Base-by-base conservation (phyloP, 208 protist genomes). In the Leptomonas seymouri region DNA sequence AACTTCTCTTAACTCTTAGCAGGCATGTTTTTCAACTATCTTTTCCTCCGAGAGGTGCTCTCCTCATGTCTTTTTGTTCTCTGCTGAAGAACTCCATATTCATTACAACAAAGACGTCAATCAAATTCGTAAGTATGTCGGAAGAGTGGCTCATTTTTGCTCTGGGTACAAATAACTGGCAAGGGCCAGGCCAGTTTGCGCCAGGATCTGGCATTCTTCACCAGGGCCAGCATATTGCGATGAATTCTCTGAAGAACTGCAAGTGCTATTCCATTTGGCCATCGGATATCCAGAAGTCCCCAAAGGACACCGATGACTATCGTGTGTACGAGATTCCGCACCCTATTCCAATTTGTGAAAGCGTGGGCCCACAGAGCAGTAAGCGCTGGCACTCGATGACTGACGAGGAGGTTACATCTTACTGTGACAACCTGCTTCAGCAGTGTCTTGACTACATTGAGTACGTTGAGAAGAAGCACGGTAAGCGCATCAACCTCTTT, bases 121-220 rank as follows among this genome's bases (percentile, higher is more conserved):
- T 63, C 48, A 59, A 49, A 28, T 21, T 49, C 8, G 18, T 42
- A 57, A 71, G 8, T 16, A 93, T 93, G 87, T 50, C 70, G 12
- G 58, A 80, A 27, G 65, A 85, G 55, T 88, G 87, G 81, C 76
- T 88, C 25, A 85, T 93, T 75, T 93, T 93, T 76, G 80, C 71
- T 20, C 71, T 93, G 15, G 87, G 87, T 23, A 93, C 87, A 0
- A 93, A 93, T 62, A 93, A 93, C 73, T 93, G 87, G 87, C 87
- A 93, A 50, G 81, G 71, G 7, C 74, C 78, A 5, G 82, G 71
- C 8, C 82, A 93, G 62, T 93, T 93, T 72, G 87, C 87, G 4
- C 84, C 87, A 27, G 87, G 87, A 0, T 93, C 87, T 41, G 87
- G 87, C 30, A 93, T 93, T 66, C 71, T 93, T n/a, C 87, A 93